A percentile compares a stretch with the other conserved stretches of the same genome.
Conservation (phyloP, 2,329 filamentous ascomycete genomes). For the Tricladium varicosporioides region DNA sequence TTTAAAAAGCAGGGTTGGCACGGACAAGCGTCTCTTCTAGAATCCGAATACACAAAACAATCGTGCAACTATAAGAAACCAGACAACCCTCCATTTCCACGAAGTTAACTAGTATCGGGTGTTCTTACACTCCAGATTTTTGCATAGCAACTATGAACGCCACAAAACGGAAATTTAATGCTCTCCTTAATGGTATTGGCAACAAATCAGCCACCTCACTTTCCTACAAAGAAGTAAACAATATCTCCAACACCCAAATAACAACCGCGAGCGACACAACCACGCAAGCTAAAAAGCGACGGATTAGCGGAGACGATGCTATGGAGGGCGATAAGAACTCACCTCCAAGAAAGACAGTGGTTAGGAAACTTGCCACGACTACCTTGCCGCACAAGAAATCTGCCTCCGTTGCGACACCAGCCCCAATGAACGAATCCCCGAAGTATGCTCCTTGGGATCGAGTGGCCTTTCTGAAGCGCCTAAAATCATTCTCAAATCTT, state of each 20-base stretch:
- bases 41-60: too few relatives aligned
- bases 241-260: slow-evolving; percentile 37
- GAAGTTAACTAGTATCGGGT: too few relatives aligned
- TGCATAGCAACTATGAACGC: slow-evolving; percentile 56
- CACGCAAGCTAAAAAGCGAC: slow-evolving; percentile 30
- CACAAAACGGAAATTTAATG: slow-evolving; percentile 82
- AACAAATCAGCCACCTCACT: slow-evolving; percentile 44
- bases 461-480: slow-evolving; percentile 72
- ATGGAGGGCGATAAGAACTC: neutral
- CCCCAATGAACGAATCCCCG: slow-evolving; percentile 40
- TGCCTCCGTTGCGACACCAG: slow-evolving; percentile 18
- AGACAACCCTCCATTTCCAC: too few relatives aligned
- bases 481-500: slow-evolving; percentile 87
- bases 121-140: neutral
- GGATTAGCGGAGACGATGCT: slow-evolving; percentile 22
- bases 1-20: too few relatives aligned
- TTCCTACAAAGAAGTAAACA: slow-evolving; percentile 36
- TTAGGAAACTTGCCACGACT: slow-evolving; percentile 11
- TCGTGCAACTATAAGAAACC: too few relatives aligned
- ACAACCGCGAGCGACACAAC: slow-evolving; percentile 18
- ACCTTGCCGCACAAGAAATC: slow-evolving; percentile 28
- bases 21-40: too few relatives aligned
- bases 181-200: slow-evolving; percentile 66
- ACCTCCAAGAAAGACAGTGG: slow-evolving; percentile 2
- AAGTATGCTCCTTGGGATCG: slow-evolving; percentile 88